Percentiles rank a stretch among this genome's conserved stretches.
Evolutionary conservation across 257 asterid genomes (phyloP).

Genomic region (Paulownia fortunei): DNA sequence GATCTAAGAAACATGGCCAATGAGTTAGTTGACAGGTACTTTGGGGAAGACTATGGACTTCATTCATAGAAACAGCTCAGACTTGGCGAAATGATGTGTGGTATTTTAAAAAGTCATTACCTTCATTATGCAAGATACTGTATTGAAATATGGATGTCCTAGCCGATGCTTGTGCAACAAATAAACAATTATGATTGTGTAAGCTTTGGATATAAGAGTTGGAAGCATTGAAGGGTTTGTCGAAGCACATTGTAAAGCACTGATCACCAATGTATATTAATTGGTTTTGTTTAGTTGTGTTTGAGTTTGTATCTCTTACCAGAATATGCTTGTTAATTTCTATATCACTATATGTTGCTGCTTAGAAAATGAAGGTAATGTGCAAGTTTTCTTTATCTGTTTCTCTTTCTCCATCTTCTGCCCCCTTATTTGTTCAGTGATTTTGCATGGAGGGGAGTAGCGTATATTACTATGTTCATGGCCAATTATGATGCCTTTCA

Average conservation of each 20-base stretch:
- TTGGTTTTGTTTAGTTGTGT: slow-evolving; percentile 2
- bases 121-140: not conserved
- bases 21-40: slow-evolving; percentile 79
- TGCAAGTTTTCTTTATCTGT: not conserved
- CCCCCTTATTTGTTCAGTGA: no score
- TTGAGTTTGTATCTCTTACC: not conserved
- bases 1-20: slow-evolving; percentile 87
- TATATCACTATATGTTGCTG: not conserved
- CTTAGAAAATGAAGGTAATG: not conserved
- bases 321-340: no score
- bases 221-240: not conserved
- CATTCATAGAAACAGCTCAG: slow-evolving; percentile 45
- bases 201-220: not conserved
- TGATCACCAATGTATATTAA: slow-evolving; percentile 16
- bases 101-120: not conserved
- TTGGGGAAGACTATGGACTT: slow-evolving; percentile 82
- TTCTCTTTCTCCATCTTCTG: not conserved
- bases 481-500: no score
- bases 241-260: not conserved
- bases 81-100: not conserved
- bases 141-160: not conserved
- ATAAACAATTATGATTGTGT: not conserved
- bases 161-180: not conserved
- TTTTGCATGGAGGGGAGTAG: no score
- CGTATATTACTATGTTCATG: no score